Base-by-base conservation (phyloP, 208 protist species). In the Naegleria lovaniensis region DNA sequence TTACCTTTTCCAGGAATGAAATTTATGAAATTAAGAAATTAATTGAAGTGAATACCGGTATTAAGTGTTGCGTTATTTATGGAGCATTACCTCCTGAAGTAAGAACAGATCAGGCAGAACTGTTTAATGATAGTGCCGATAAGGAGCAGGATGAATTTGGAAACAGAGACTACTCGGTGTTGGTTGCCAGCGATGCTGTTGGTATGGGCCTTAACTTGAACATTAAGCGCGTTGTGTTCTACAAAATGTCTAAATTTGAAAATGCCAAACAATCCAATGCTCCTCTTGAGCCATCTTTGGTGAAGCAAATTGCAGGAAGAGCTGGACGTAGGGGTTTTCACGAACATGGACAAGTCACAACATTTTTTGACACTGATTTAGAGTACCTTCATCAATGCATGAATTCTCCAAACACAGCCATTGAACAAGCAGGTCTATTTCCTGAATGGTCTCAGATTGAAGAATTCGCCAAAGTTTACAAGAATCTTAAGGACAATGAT, bases 151-250 rank as follows among this genome's bases (percentile, higher is more conserved):
- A 67, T 29, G 55, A 67, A 29, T 15, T 15, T 29, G 55, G 55
- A 1, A 15, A 67, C 3, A 67, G 55, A 19, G 84, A 67, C 9
- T 95, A 94, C 90, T 93, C 95, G 89, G 93, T 98, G 41, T 93
- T 99, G 19, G 94, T 98, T 6, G 96, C 97, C 3, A 98, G 96
- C 15, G 97, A 99, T 91, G 97, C 97, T 15, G 96, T 99, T 39
- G 97, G 97, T 51, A 98, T 98, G 93, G 97, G 97, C 7, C 93
- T 99, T 3, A 99, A 99, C 92, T 96, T 99, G 93, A 94, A 96
- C 90, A 97, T 99, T 92, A 94, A 96, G 83, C 93, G 96, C 29
- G 39, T 93, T n/a, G 13, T 41, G 0, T 85, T 88, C 43, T 76
- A 40, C n/a, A 43, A 29, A 85, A 85, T 48, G 16, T 6, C 16